These are phyloP conservation scores for Citropsis articulata DNA, from an alignment of 345 rosid species.

Conservation along the genomic window DNA sequence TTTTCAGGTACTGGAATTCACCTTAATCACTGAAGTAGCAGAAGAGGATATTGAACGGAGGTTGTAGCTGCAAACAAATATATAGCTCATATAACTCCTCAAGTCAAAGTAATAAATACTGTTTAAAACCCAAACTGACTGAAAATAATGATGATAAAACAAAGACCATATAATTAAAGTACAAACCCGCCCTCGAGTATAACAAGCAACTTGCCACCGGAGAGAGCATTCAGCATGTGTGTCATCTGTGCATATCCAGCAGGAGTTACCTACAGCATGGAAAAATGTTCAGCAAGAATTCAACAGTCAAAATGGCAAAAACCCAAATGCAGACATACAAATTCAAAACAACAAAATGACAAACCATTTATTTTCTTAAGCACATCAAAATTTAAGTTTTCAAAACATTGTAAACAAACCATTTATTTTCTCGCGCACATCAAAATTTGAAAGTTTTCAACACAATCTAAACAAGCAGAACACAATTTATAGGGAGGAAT, in stretches of 20 bases:
- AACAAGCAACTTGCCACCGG: constrained; percentile 84
- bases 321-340: neutral
- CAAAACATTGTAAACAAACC: neutral
- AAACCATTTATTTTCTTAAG: neutral
- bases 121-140: neutral
- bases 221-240: constrained; percentile 56
- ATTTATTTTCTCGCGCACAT: neutral
- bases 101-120: neutral
- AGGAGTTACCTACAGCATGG: constrained; percentile 64
- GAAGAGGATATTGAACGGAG: constrained; percentile 97
- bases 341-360: neutral
- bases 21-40: constrained; percentile 92
- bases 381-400: neutral
- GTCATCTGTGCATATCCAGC: constrained; percentile 90
- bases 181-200: constrained; percentile 97
- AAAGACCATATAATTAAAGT: constrained; percentile 12
- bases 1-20: constrained; percentile 25
- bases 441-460: neutral
- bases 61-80: constrained; percentile 66
- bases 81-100: neutral
- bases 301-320: neutral
- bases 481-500: neutral
- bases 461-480: neutral
- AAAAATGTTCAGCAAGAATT: neutral
- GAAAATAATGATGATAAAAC: neutral